These are phyloP conservation scores for Penicillium mononematosum DNA, from an alignment of 495 filamentous ascomycete species.

Conservation along the genomic window DNA sequence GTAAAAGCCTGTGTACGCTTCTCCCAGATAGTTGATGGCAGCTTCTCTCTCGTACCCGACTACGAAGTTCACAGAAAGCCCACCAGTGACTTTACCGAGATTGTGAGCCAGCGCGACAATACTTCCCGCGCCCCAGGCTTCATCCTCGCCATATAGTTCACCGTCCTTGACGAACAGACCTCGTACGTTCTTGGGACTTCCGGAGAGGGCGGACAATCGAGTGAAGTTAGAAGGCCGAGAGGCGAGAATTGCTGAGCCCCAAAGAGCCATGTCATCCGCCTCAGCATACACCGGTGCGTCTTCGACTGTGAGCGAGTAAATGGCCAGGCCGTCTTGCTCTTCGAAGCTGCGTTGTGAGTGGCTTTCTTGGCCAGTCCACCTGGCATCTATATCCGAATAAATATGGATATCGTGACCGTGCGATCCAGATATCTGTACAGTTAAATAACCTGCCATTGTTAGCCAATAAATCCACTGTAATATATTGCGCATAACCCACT, in stretches of 20 bases:
- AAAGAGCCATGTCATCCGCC: constrained; percentile 46
- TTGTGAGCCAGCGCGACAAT: constrained; percentile 46
- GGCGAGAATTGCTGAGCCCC: constrained; percentile 39
- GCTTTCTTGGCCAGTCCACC: constrained; percentile 44
- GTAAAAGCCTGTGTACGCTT: constrained; percentile 46
- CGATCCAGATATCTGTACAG: constrained; percentile 52
- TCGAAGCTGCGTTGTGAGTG: constrained; percentile 32
- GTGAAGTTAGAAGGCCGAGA: constrained; percentile 28
- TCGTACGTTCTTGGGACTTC: constrained; percentile 22
- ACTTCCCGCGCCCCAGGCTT: constrained; percentile 28
- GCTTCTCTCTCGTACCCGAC: constrained; percentile 47
- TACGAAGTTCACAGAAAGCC: constrained; percentile 42
- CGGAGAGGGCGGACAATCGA: constrained; percentile 32
- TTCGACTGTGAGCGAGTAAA: constrained; percentile 36
- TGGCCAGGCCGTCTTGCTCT: constrained; percentile 21
- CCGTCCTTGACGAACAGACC: constrained; percentile 28
- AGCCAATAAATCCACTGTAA: constrained; percentile 3
- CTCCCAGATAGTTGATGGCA: constrained; percentile 50
- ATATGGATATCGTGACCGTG: constrained; percentile 40
- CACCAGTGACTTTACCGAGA: constrained; percentile 34
- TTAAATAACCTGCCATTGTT: constrained; percentile 56
- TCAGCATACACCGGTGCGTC: constrained; percentile 40
- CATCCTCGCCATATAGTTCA: constrained; percentile 18
- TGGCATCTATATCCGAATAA: constrained; percentile 50
- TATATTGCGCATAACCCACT: constrained; percentile 33